Conservation (phyloP, 495 filamentous ascomycete genomes). For the Emericellopsis terricola region DNA sequence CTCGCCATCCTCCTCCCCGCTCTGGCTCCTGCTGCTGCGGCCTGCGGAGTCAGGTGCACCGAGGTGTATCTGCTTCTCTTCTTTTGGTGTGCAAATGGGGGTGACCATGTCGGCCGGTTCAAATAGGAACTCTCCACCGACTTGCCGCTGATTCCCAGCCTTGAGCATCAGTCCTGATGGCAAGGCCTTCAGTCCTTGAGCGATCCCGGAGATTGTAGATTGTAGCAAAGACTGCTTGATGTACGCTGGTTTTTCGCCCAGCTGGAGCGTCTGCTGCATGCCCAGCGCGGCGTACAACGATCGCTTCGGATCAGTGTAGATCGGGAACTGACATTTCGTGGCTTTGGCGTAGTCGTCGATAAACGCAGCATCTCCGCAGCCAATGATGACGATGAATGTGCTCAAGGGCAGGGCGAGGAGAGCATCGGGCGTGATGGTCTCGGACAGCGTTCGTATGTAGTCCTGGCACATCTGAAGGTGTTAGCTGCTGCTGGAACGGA, state of each 20-base stretch:
- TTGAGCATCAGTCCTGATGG: slow-evolving; percentile 34
- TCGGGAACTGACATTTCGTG: slow-evolving; percentile 55
- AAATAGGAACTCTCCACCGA: slow-evolving; percentile 76
- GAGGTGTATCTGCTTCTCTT: slow-evolving; percentile 9
- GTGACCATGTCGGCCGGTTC: slow-evolving; percentile 26
- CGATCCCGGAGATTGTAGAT: slow-evolving; percentile 27
- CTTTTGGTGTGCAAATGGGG: slow-evolving; percentile 13
- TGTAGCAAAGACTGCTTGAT: slow-evolving; percentile 30
- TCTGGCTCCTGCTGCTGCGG: neutral
- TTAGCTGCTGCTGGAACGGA: slow-evolving; percentile 3
- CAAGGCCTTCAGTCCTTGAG: slow-evolving; percentile 38
- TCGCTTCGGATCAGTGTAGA: slow-evolving; percentile 60
- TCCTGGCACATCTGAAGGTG: slow-evolving; percentile 47
- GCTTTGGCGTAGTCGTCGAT: slow-evolving; percentile 48
- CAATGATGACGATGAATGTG: slow-evolving; percentile 55
- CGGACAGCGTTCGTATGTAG: slow-evolving; percentile 47
- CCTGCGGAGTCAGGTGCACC: neutral
- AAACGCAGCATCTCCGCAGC: slow-evolving; percentile 57
- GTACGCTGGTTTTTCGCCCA: slow-evolving; percentile 52
- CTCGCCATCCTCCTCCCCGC: slow-evolving; percentile 10
- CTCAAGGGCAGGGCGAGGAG: slow-evolving; percentile 34
- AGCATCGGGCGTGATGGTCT: slow-evolving; percentile 35
- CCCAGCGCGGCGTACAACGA: slow-evolving; percentile 53
- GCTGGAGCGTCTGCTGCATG: slow-evolving; percentile 43
- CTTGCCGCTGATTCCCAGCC: slow-evolving; percentile 49